Evolutionary conservation across 2,329 filamentous ascomycete species (phyloP), one percentile per base, ranked within the genome.

Genomic region (Fusarium sacchari): DNA sequence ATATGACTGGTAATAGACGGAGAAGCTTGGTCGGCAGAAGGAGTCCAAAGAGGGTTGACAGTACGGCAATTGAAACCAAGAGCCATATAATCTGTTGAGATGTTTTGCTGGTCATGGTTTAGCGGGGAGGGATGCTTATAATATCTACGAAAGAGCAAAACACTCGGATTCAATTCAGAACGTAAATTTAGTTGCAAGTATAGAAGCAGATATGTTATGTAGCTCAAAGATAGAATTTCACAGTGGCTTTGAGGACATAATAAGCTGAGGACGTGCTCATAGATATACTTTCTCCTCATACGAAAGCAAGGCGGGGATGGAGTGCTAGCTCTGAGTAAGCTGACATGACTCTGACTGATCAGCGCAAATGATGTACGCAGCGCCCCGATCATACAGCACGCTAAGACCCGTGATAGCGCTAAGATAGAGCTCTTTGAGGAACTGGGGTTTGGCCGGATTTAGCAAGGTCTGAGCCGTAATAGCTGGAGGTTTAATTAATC

Each of bases 121-220:
- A 11, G 17, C 4, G 47, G 10, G 7, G 6, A 32, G 2, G 22
- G 46, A 13, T 17, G 28, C 10, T n/a, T 30, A 4, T n/a, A 1
- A 7, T 4, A 3, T 47, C 0, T 6, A n/a, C 10, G 20, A n/a
- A 7, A 3, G 26, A 18, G 22, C 15, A 11, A 13, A 18, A 14
- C 7, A 9, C 14, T 1, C 5, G 5, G 11, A 13, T 18, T 3
- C 14, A 30, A 5, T 9, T 13, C 14, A 9, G 22, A n/a, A 5
- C 3, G 15, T 6, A 11, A 9, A 6, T 15, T 6, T 10, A 7
- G 32, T 32, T 14, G 32, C 32, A 17, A 22, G 5, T 49, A 7
- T 4, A 6, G 20, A 13, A 6, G 28, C 0, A n/a, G 3, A 30
- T 13, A 13, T 3, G 0, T 2, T 13, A 18, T n/a, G 28, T 3